These are phyloP conservation scores for Plantago ovata DNA, from an alignment of 257 asterid genomes.

Conservation along the genomic window DNA sequence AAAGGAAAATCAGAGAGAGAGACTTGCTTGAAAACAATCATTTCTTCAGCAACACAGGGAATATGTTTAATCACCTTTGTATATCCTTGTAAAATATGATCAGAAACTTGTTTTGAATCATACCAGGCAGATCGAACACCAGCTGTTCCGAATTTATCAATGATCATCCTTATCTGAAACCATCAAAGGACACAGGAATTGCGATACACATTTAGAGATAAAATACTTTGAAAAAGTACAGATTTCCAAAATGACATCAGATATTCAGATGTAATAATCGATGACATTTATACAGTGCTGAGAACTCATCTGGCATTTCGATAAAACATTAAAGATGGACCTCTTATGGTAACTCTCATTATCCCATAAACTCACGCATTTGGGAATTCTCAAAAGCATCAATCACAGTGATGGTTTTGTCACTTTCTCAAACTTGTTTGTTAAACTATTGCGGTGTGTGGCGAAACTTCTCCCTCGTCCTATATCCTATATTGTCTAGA, in stretches of 20 bases:
- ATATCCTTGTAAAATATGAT: constrained; percentile 73
- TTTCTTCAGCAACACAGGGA: constrained; percentile 1
- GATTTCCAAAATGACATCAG: not conserved
- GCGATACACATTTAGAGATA: not conserved
- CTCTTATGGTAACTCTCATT: not conserved
- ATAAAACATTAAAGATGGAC: not conserved
- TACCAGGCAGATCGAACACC: constrained; percentile 80
- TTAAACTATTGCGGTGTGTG: too few relatives aligned
- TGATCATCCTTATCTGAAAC: constrained; percentile 70
- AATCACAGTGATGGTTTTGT: not conserved
- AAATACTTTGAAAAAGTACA: not conserved
- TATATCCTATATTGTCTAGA: not conserved
- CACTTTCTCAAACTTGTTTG: not conserved
- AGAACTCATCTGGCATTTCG: not conserved
- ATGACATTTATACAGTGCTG: not conserved
- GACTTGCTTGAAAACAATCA: not conserved
- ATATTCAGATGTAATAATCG: not conserved
- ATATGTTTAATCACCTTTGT: constrained; percentile 59
- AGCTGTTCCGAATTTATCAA: constrained; percentile 60
- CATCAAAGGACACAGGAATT: constrained; percentile 14
- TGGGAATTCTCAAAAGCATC: not conserved
- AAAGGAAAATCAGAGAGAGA: not conserved
- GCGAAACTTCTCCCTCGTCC: not conserved
- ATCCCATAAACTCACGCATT: not conserved
- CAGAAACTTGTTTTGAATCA: constrained; percentile 73